These are phyloP conservation scores for Naganishia albida DNA, from an alignment of 1,284 basidiomycete genomes.

Conservation along the genomic window DNA sequence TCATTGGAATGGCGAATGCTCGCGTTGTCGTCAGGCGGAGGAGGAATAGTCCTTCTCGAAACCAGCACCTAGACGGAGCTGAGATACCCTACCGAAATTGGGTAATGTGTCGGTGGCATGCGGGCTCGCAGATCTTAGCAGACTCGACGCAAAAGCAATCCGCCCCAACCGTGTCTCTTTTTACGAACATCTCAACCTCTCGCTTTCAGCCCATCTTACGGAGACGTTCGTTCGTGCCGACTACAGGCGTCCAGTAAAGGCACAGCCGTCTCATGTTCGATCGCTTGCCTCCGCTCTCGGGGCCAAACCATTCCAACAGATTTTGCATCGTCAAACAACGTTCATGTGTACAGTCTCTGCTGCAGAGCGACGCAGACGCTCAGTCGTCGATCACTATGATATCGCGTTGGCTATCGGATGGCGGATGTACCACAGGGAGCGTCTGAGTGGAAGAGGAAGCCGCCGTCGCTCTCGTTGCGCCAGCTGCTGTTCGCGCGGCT, in stretches of 20 bases:
- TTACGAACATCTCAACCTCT: no score
- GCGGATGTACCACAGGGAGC: not conserved
- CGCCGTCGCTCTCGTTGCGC: not conserved
- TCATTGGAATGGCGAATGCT: conserved; percentile 6
- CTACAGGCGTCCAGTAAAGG: not conserved
- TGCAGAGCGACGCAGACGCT: not conserved
- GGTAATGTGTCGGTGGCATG: no score
- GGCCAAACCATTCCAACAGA: not conserved
- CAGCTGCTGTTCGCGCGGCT: no score
- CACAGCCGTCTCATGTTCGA: not conserved
- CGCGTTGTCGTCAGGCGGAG: not conserved
- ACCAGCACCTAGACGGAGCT: not conserved
- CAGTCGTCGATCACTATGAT: conserved; percentile 17
- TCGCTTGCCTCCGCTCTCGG: not conserved
- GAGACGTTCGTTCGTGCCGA: no score
- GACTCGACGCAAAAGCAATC: not conserved
- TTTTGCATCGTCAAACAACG: not conserved
- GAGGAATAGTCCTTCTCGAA: not conserved
- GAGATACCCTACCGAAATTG: no score
- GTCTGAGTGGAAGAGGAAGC: not conserved
- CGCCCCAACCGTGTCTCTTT: no score
- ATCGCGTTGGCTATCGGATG: not conserved
- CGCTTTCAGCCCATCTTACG: no score
- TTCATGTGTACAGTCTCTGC: not conserved
- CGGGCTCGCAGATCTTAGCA: no score